These are phyloP conservation scores for Starmerella cellae DNA, from an alignment of 805 yeast genomes.

Conservation along the genomic window DNA sequence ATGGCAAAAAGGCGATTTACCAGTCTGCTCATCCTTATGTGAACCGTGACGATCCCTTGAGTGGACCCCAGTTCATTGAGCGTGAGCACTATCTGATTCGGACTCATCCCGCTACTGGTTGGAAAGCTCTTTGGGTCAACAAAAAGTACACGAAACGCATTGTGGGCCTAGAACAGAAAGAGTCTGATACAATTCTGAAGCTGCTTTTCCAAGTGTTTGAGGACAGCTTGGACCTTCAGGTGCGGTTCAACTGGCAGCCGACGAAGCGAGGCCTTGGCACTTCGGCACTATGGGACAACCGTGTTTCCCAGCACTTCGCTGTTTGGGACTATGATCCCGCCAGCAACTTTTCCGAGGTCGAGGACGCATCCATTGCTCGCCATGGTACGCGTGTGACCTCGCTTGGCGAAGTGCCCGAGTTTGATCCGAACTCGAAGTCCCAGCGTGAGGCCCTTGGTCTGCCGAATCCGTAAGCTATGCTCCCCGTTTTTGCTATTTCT, in stretches of 20 bases:
- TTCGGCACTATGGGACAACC: slow-evolving; percentile 43
- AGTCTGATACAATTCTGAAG: slow-evolving; percentile 46
- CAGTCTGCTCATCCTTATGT: slow-evolving; percentile 31
- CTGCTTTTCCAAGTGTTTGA: slow-evolving; percentile 35
- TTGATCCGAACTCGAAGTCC: slow-evolving; percentile 31
- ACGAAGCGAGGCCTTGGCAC: slow-evolving; percentile 26
- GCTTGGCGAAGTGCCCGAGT: slow-evolving; percentile 42
- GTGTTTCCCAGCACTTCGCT: slow-evolving; percentile 40
- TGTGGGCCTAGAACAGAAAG: slow-evolving; percentile 60
- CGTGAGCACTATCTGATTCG: slow-evolving; percentile 49
- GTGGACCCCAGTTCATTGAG: slow-evolving; percentile 27
- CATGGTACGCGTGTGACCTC: slow-evolving; percentile 45
- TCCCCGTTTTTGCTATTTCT: too few species aligned
- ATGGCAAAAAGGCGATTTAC: slow-evolving; percentile 51
- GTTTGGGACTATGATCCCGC: slow-evolving; percentile 32
- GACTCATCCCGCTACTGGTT: slow-evolving; percentile 53
- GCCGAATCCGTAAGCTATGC: slow-evolving; percentile 22
- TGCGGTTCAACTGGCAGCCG: slow-evolving; percentile 38
- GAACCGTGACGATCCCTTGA: slow-evolving; percentile 28
- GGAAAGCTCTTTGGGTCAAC: slow-evolving; percentile 46
- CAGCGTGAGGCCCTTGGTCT: slow-evolving; percentile 17
- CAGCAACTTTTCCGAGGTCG: slow-evolving; percentile 5
- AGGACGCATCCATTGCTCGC: slow-evolving; percentile 13
- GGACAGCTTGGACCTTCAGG: slow-evolving; percentile 31
- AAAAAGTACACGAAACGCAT: slow-evolving; percentile 50